Base-by-base conservation (phyloP, 164 flowering plant species). In the grape (Vitis vinifera) region DNA sequence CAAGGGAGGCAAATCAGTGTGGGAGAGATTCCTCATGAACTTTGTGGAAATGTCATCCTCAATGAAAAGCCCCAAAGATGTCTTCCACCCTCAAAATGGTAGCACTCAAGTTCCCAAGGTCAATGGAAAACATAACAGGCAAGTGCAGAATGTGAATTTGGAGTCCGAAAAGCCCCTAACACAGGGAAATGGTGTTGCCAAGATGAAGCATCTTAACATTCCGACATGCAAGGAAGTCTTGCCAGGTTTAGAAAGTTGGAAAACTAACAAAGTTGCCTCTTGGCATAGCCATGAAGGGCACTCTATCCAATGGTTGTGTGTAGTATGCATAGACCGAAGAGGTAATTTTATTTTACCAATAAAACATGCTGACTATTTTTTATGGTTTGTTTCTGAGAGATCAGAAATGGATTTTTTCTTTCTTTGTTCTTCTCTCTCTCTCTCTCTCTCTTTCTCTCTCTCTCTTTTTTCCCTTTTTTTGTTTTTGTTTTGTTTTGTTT, bases 221-320 rank as follows among this genome's bases (percentile, higher is more conserved):
- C 88, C 94, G 12, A 71, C 76, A 80, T 87, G 85, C 73, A 88
- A 83, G 79, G 98, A 91, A 70, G 91, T 90, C n/a, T 70, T 93
- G 76, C 97, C 99, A 52, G 86, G 89, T 68, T 71, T 95, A 55
- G 96, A 91, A 67, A 82, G 87, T 79, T 93, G 99, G 99, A 83
- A 73, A 76, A 72, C 89, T 51, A 78, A 81, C 76, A 95, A 93
- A 78, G 73, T 95, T 75, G 77, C 88, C 62, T 73, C 91, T 69
- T 95, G 99, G 99, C 94, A 93, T 80, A 84, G 80, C 70, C 80
- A 83, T 37, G 96, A 91, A 84, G 96, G 96, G 59, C 91, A 84
- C 47, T 93, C 98, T 56, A 77, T 95, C 70, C 91, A 83, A 62
- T 95, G 99, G 99, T 77, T 95, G 55, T 88, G 84, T 75, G 86